Evolutionary conservation across 805 yeast species (phyloP), one percentile per base, ranked within the genome.

Genomic region (Sugiyamaella valdiviana): DNA sequence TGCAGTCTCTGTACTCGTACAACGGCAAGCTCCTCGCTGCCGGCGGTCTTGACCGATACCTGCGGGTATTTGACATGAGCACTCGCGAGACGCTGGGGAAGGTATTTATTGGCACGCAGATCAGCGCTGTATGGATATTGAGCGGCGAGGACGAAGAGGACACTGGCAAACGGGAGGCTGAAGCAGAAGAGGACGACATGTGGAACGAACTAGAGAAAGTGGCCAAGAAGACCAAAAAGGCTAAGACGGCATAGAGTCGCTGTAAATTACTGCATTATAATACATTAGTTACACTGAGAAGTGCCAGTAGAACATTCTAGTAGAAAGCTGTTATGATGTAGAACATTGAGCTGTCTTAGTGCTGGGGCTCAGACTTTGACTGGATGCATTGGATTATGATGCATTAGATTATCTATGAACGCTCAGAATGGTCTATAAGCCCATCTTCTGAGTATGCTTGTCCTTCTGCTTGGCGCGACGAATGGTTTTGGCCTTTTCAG

Each of bases 11-110:
- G n/a, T 49, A 56, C 36, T 38, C 60, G n/a, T 59, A 42, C 40
- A 26, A 42, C 6, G 47, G 43, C 48, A 49, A 10, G 50, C 61
- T 83, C 23, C 59, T 90, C 6, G 80, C 81, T 2, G 73, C 86
- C 16, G 97, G 95, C 39, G 95, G 96, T 0, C 74, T 90, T 19
- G 99, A 93, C 61, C 75, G 96, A 59, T 91, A 88, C 59, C 72
- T 87, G 22, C 76, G 96, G 50, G 86, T 85, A 2, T 91, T 77
- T 65, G 83, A 88, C 51, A 62, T 80, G 3, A 68, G 67, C 1
- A 66, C 80, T 1, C 73, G 95, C 45, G 76, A 77, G 39, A 70
- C 79, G 43, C 65, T 79, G 7, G 88, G 80, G 6, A 88, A 88
- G 60, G 84, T 86, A 4, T 91, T 77, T 58, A 59, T 83, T 22